These are phyloP conservation scores for Fusarium devonianum DNA, from an alignment of 2,329 filamentous ascomycete species.

Conservation along the genomic window DNA sequence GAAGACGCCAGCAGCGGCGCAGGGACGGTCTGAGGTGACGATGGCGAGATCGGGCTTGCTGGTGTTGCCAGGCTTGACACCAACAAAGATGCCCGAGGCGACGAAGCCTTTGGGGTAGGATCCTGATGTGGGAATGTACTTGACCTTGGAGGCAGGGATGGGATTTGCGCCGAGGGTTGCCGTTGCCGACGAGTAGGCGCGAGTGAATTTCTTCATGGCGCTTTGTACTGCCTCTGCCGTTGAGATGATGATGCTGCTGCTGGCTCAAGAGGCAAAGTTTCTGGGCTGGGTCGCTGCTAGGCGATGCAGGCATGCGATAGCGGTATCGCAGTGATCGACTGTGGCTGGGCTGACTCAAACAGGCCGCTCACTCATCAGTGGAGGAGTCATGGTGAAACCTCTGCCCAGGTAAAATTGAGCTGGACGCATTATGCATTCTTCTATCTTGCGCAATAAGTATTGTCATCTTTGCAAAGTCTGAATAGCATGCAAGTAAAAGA, in stretches of 20 bases:
- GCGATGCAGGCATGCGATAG: constrained; percentile 25
- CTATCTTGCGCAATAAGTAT: background rate
- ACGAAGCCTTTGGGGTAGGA: constrained; percentile 91
- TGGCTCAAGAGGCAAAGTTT: constrained; percentile 13
- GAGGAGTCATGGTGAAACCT: background rate
- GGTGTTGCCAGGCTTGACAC: constrained; percentile 92
- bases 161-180: constrained; percentile 38
- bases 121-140: constrained; percentile 85
- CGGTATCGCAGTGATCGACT: constrained; percentile 33
- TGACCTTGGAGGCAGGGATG: constrained; percentile 82
- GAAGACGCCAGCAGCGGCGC: constrained; percentile 89
- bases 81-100: constrained; percentile 86
- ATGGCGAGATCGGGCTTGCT: constrained; percentile 90
- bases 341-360: constrained; percentile 15
- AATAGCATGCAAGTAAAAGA: background rate
- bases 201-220: constrained; percentile 45
- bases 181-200: constrained; percentile 46
- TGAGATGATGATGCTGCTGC: constrained; percentile 20
- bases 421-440: too few relatives aligned
- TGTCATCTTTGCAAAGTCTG: background rate
- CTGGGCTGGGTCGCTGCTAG: constrained; percentile 25
- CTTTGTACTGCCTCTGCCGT: constrained; percentile 13
- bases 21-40: constrained; percentile 84
- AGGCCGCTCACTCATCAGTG: background rate
- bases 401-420: background rate